Evolutionary conservation across 441 rosid species (phyloP), one percentile per base, ranked within the genome.

Genomic region (Melastoma candidum): DNA sequence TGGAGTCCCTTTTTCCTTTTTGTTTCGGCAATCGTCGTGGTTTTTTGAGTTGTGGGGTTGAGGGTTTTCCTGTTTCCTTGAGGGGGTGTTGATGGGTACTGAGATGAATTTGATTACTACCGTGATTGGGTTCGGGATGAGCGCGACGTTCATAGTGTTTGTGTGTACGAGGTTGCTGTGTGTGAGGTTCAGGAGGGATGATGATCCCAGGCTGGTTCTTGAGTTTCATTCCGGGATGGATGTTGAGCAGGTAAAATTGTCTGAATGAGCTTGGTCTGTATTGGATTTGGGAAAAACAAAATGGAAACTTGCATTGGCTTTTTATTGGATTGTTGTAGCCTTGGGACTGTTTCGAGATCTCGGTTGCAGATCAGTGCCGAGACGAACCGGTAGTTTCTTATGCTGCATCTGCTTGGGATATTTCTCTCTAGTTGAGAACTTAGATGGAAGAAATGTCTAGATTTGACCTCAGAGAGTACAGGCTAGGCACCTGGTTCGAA

Each of bases 141-240:
- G 84, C 64, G 81, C 77, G 4, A 55, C 82, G 51, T 81, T 84
- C 60, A 77, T 81, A 3, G 74, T 76, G 63, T 84, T 79, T 41
- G 71, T 84, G 27, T 84, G 85, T 56, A 63, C 78, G 12, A 75
- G 85, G 62, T 71, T 84, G 12, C 67, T 84, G 3, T 84, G 92
- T 48, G 67, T 80, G 52, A 74, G 84, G 68, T 39, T 74, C 49
- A 66, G 79, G 51, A 60, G 74, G 25, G 62, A 71, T 3, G 62
- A 71, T 3, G 70, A 60, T 26, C 59, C 80, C 4, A 63, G 80
- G 49, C 80, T 60, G 53, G 63, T 66, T 77, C 66, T 78, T 45
- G 85, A 74, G 65, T 60, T 66, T 49, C 77, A 81, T 25, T 66
- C 85, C 43, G 51, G 69, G 46, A 69, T 69, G 65, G 85, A 79